Base-by-base conservation (phyloP, 2,329 filamentous ascomycete genomes). In the Fusarium longipes region DNA sequence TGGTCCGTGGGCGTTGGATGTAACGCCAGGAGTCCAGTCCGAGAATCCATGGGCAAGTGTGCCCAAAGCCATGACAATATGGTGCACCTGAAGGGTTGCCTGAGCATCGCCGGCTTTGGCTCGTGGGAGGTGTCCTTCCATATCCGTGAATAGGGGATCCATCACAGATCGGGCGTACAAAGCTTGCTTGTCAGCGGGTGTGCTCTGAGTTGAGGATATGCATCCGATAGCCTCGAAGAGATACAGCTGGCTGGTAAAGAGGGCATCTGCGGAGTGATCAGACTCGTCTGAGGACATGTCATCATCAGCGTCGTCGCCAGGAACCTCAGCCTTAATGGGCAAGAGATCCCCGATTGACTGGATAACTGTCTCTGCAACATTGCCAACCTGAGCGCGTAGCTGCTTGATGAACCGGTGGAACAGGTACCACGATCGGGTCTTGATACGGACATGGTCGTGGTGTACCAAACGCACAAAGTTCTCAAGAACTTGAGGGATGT, bases 231-330 rank as follows among this genome's bases (percentile, higher is more conserved):
- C 93, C 77, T 99, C 96, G 72, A 97, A 99, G 0, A 99, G 86
- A 77, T 94, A 96, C 7, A 98, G 85, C 76, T 99, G 96, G 74
- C 92, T 93, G 62, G 87, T 93, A 80, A 99, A 99, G 2, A 96
- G 84, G 11, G 93, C 91, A 79, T 97, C 93, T n/a, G 92, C 91
- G 20, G 92, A 94, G 70, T 94, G 91, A 60, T 97, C 93, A 40
- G 92, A 92, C 75, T 97, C 93, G 68, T 97, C 93, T 1, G 95
- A 97, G 2, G 93, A 97, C 89, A 97, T 96, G 76, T 97, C 95
- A 73, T 97, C 93, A 53, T 96, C 93, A 12, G 87, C 87, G 59
- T 90, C 89, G 47, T 89, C 88, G 47, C 89, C 88, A 3, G 93
- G 89, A 6, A 97, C 82, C 79, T 98, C 93, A 2, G 96, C 96